Conservation (phyloP, 768 basidiomycete species). For the Trichaptum fuscoviolaceum region DNA sequence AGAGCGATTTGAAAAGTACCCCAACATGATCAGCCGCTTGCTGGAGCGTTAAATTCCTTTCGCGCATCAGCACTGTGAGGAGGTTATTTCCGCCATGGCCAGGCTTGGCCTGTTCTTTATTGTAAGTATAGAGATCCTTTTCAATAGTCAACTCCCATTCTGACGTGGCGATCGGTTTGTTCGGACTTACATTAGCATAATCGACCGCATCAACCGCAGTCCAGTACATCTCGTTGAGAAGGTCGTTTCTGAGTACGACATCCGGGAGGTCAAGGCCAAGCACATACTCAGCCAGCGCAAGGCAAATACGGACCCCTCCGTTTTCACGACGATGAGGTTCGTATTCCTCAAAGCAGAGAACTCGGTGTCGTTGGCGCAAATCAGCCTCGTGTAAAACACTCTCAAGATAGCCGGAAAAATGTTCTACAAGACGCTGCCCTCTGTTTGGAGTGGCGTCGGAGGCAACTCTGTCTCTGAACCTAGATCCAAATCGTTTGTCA, state of each 20-base stretch:
- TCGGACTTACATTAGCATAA: conserved; percentile 21
- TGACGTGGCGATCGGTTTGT: not conserved
- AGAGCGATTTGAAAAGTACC: conserved; percentile 40
- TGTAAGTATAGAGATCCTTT: conserved; percentile 29
- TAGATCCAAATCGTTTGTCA: not conserved
- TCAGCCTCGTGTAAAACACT: conserved; percentile 14
- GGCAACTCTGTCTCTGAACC: not conserved
- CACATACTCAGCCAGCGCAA: conserved; percentile 21
- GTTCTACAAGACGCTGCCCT: conserved; percentile 11
- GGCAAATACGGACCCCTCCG: conserved; percentile 19
- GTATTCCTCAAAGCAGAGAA: conserved; percentile 20
- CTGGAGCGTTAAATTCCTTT: conserved; percentile 18
- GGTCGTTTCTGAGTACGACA: conserved; percentile 19
- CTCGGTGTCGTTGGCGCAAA: conserved; percentile 13
- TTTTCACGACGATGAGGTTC: conserved; percentile 22
- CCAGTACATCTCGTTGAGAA: conserved; percentile 15
- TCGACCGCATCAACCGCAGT: conserved; percentile 21
- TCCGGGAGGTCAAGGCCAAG: conserved; percentile 23
- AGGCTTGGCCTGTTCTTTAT: conserved; percentile 24
- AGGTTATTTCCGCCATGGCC: conserved; percentile 24
- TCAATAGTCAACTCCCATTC: not conserved
- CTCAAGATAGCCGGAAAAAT: conserved; percentile 9
- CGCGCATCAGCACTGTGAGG: conserved; percentile 24
- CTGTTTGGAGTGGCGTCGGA: conserved; percentile 35
- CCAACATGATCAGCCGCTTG: conserved; percentile 47